Evolutionary conservation across 2,329 filamentous ascomycete genomes (phyloP).

Genomic region (Colletotrichum shisoi): DNA sequence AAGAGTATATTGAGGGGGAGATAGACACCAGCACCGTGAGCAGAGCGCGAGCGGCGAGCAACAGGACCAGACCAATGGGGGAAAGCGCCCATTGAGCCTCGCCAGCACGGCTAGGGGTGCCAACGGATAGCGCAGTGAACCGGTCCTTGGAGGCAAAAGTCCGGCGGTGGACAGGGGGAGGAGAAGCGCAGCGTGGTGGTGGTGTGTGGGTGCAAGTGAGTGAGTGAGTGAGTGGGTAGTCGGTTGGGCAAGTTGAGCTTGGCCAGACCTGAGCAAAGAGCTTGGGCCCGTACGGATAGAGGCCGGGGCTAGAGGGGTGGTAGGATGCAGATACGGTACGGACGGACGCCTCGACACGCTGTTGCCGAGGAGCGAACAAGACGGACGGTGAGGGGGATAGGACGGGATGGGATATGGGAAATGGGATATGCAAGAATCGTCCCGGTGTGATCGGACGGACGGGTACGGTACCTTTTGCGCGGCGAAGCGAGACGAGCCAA

Average conservation of each 20-base stretch:
- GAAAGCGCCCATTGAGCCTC: slow-evolving; percentile 36
- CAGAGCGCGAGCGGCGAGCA: slow-evolving; percentile 24
- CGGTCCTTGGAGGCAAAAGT: slow-evolving; percentile 26
- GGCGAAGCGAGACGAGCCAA: slow-evolving; percentile 17
- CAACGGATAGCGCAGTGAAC: slow-evolving; percentile 24
- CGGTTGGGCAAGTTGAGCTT: slow-evolving; percentile 26
- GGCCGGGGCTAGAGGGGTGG: slow-evolving; percentile 11
- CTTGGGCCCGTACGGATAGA: slow-evolving; percentile 8
- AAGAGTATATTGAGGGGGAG: slow-evolving; percentile 30
- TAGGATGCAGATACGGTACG: not conserved
- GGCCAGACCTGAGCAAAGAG: slow-evolving; percentile 16
- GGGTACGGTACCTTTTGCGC: slow-evolving; percentile 30
- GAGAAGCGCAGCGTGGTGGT: slow-evolving; percentile 10
- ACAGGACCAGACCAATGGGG: slow-evolving; percentile 34
- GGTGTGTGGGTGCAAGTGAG: slow-evolving; percentile 6
- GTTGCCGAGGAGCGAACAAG: slow-evolving; percentile 8
- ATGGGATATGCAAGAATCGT: slow-evolving; percentile 10
- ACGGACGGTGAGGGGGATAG: no score
- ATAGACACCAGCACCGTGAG: slow-evolving; percentile 21
- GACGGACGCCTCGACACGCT: slow-evolving; percentile 2
- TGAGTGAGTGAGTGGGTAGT: slow-evolving; percentile 21
- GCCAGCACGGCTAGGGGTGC: slow-evolving; percentile 32
- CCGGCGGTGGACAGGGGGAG: slow-evolving; percentile 13
- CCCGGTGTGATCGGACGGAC: slow-evolving; percentile 8
- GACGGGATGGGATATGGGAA: not conserved